Evolutionary conservation across 805 yeast species (phyloP).

Genomic region (Candida hispaniensis): DNA sequence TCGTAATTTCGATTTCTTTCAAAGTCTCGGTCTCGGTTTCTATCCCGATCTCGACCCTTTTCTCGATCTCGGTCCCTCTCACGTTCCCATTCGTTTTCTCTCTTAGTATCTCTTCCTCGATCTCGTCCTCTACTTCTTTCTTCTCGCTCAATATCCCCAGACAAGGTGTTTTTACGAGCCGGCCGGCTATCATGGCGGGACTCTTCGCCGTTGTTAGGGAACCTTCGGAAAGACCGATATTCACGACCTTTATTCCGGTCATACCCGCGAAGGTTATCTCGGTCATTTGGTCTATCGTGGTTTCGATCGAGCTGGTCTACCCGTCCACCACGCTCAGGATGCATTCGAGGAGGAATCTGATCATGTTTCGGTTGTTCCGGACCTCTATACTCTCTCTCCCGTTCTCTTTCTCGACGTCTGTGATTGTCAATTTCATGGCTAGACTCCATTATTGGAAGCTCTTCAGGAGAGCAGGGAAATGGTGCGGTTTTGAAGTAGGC

Average conservation of each 20-base stretch:
- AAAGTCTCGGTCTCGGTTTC: neutral
- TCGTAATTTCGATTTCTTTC: constrained; percentile 4
- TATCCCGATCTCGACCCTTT: neutral
- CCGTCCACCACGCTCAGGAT: neutral
- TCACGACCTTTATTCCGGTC: too few species aligned
- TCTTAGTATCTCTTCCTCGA: neutral
- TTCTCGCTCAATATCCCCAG: constrained; percentile 1
- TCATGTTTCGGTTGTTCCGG: neutral
- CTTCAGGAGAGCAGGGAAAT: constrained; percentile 42
- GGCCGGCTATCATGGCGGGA: too few species aligned
- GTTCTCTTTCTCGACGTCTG: constrained; percentile 3
- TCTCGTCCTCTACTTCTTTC: neutral
- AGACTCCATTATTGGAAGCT: constrained; percentile 66
- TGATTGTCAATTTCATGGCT: constrained; percentile 71
- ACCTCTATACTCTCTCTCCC: constrained; percentile 4
- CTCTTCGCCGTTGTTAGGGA: too few species aligned
- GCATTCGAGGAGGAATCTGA: neutral
- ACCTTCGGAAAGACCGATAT: too few species aligned
- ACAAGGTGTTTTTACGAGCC: too few species aligned
- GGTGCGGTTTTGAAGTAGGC: constrained; percentile 61
- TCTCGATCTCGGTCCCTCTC: constrained; percentile 1
- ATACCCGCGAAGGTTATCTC: neutral
- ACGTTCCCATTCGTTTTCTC: constrained; percentile 1
- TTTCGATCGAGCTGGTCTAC: neutral
- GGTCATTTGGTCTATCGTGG: neutral